Base-by-base conservation (phyloP, 192 early-diverging fungal species). In the Coemansia sp. region DNA sequence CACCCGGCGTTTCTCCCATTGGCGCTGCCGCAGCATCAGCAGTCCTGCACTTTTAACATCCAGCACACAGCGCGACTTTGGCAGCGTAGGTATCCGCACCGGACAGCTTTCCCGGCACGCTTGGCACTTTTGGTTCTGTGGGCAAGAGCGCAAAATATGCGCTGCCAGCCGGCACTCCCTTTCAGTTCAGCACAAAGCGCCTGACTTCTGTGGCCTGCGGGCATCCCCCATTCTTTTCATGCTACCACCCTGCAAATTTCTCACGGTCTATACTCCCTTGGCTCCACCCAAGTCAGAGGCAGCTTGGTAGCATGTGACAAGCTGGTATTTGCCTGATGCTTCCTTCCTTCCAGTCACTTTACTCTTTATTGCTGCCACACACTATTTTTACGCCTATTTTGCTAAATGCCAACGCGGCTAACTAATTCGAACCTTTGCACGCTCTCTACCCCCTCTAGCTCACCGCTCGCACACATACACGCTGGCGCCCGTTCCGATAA, bases 291-390 rank as follows among this genome's bases (percentile, higher is more conserved):
- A 52, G 50, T 22, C 29, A 18, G 30, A 52, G 29, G 28, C 30
- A 7, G 50, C 28, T n/a, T 50, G 48, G 25, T 19, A 29, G 50
- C 50, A 52, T 52, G 50, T 52, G 50, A 52, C 50, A 16, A 44
- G 43, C 43, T 19, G 43, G 43, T 44, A 8, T n/a, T 44, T 44
- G 19, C 18, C 19, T 7, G 19, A 9, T 6, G 33, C 18, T 44
- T 44, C 18, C 18, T 44, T 19, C 43, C 18, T n/a, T n/a, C 18
- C 43, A 44, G 43, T 21, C 19, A n/a, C 30, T 18, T 31, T 52
- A n/a, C n/a, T n/a, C n/a, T n/a, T n/a, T n/a, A n/a, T 52, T 4
- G 11, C 50, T 52, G 50, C 50, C 28, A n/a, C 18, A n/a, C 16
- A 16, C 30, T 52, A 19, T 32, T 32, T 46, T 31, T 52, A 14